phyloP scores from a whole-genome alignment of 1,139 yeast species.

The Lodderomyces jiufengensis region DNA sequence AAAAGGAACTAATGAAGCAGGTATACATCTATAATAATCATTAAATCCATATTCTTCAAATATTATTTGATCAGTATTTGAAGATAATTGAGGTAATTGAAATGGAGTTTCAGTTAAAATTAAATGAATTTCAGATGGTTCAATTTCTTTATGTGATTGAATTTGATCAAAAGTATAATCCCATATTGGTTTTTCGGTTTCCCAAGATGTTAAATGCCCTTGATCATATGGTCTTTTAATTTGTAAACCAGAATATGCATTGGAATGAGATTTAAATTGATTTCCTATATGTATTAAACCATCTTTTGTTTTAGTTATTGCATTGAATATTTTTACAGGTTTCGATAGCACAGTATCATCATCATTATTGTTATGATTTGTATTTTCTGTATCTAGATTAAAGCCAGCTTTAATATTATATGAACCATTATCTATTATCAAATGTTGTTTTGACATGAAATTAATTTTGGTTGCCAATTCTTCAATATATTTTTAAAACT shows the following conservation, averaged over 20 bases:
- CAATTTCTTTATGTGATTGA: slow-evolving; percentile 30
- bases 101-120: slow-evolving; percentile 76
- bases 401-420: slow-evolving; percentile 78
- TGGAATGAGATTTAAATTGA: slow-evolving; percentile 59
- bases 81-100: slow-evolving; percentile 77
- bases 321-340: slow-evolving; percentile 61
- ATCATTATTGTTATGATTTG: slow-evolving; percentile 24
- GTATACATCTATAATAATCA: slow-evolving; percentile 56
- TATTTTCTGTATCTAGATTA: slow-evolving; percentile 24
- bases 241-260: slow-evolving; percentile 71
- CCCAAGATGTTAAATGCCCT: slow-evolving; percentile 92
- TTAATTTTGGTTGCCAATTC: too few species aligned
- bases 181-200: slow-evolving; percentile 89
- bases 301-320: slow-evolving; percentile 72
- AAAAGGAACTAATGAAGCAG: slow-evolving; percentile 77
- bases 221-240: slow-evolving; percentile 82
- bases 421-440: slow-evolving; percentile 83
- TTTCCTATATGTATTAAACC: slow-evolving; percentile 69
- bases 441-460: slow-evolving; percentile 16
- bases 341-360: slow-evolving; percentile 7
- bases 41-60: slow-evolving; percentile 91
- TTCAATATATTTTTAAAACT: too few species aligned
- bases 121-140: slow-evolving; percentile 48
- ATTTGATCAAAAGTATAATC: slow-evolving; percentile 56
- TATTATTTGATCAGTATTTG: slow-evolving; percentile 84